Base-by-base conservation (phyloP, 257 asterid species). In the Voacanga thouarsii region DNA sequence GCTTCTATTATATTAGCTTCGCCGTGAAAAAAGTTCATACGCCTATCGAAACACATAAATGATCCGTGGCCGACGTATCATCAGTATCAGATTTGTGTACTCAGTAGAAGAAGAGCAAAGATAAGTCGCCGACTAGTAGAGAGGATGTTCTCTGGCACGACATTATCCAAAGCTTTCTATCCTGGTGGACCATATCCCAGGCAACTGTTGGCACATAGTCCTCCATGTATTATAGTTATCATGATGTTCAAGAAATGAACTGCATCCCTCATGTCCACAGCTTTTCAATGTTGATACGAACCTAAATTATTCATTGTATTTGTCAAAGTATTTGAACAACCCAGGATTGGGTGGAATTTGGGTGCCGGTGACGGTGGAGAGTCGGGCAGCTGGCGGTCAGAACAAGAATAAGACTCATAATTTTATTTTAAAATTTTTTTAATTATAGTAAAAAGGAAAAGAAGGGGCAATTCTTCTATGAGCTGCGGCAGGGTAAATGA, bases 81-180 rank as follows among this genome's bases (percentile, higher is more conserved):
- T 2, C 7, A 8, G 8, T 44, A 8, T 69, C 14, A 69, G 55
- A 44, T 44, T 23, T 69, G 28, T 50, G n/a, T 21, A 68, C 44
- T 28, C 72, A 6, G 23, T 2, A 18, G 51, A 37, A 68, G 0
- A 1, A 33, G 2, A 33, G 37, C 37, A 33, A 2, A 2, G 37
- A 33, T 33, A 33, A 33, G 6, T 63, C 19, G 21, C 7, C 0
- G 53, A 6, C 10, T 12, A 21, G 24, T 30, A 14, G 15, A 37
- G 72, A 66, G 39, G 72, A 68, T 68, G 53, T 68, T 68, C 21
- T 43, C 56, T 59, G 45, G 74, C 33, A 69, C 33, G 10, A 69
- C 51, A 69, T 43, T 43, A 69, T 69, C 74, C 55, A 69, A 26
- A 5, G n/a, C 24, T 69, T 59, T 21, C 24, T 69, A n/a, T 21